Evolutionary conservation across 225 moss, liverwort and hornwort species (phyloP), one percentile per base, ranked within the genome.

Genomic region (Physcomitrellopsis africana): DNA sequence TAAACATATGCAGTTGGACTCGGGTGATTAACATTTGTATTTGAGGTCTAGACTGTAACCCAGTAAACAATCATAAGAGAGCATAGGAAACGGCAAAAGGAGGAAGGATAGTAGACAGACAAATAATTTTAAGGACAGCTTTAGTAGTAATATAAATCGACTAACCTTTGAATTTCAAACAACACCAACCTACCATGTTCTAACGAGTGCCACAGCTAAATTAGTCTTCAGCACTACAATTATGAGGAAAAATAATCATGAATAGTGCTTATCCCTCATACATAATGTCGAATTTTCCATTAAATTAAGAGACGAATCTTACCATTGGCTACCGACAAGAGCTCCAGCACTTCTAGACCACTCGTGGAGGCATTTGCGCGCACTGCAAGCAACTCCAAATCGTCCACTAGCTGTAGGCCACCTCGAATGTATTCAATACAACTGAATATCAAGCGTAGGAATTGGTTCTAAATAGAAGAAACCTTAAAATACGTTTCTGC

Each of bases 311-410:
- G 22, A 64, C 19, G 60, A 51, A 12, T 56, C 81, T 37, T 72
- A 93, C 94, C 96, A 72, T 87, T 90, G 18, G 52, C 81, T 68
- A 83, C 62, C 45, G 80, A 77, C 19, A 81, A 37, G 41, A 85
- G 55, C 54, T 95, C 99, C 55, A 92, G 79, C 67, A 95, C 86
- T 66, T 92, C 86, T 23, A 95, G 77, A 65, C 92, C 95, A 90
- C 92, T 93, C 5, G 84, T 72, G 55, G 91, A 65, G 43, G 85
- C 89, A 84, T 85, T 93, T 18, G 92, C 86, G 69, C 95, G 92
- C 43, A 93, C 82, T 56, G 95, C 88, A 66, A 99, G 89, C 79
- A 99, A 81, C 87, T 99, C 99, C 86, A 99, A 85, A 80, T 99
- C 95, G 70, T 93, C 95, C 80, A 99, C 95, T 63, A 99, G 89